These are phyloP conservation scores for Cladosporium sp. DNA, from an alignment of 2,329 filamentous ascomycete species.

Conservation along the genomic window DNA sequence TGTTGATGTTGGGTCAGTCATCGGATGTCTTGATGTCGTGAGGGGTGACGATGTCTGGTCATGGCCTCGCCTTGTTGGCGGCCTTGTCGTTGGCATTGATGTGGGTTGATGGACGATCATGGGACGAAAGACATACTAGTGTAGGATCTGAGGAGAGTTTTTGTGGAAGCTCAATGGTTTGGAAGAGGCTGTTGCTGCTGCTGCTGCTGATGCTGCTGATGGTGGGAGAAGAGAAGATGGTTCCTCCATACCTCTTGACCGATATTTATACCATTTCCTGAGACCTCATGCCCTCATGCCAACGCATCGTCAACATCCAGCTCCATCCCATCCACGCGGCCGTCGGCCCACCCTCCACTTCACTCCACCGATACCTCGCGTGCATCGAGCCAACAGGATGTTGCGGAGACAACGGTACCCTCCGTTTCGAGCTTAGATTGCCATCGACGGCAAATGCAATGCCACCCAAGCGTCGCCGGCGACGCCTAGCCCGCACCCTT, in stretches of 20 bases:
- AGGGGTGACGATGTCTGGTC: background rate
- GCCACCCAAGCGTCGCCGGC: constrained; percentile 47
- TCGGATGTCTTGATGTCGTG: background rate
- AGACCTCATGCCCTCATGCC: constrained; percentile 24
- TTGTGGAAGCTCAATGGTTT: background rate
- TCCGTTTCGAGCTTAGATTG: constrained; percentile 21
- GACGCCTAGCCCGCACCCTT: constrained; percentile 45
- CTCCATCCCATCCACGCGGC: constrained; percentile 14
- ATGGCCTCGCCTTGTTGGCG: constrained; percentile 5
- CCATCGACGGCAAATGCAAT: constrained; percentile 45
- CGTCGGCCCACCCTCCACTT: constrained; percentile 15
- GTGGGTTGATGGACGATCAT: background rate
- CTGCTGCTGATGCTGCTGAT: constrained; percentile 16
- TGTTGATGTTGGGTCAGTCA: background rate
- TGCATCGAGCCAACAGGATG: constrained; percentile 22
- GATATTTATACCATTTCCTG: constrained; percentile 37
- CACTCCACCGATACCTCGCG: constrained; percentile 19
- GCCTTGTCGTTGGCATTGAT: background rate
- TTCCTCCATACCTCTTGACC: constrained; percentile 15
- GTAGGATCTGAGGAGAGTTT: background rate
- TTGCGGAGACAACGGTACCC: constrained; percentile 28
- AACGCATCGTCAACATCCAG: constrained; percentile 19
- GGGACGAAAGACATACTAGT: background rate
- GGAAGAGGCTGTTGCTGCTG: constrained; percentile 4
- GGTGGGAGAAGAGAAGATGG: constrained; percentile 18